phyloP scores from a whole-genome alignment of 768 basidiomycete species.

The Clathrus columnatus region DNA sequence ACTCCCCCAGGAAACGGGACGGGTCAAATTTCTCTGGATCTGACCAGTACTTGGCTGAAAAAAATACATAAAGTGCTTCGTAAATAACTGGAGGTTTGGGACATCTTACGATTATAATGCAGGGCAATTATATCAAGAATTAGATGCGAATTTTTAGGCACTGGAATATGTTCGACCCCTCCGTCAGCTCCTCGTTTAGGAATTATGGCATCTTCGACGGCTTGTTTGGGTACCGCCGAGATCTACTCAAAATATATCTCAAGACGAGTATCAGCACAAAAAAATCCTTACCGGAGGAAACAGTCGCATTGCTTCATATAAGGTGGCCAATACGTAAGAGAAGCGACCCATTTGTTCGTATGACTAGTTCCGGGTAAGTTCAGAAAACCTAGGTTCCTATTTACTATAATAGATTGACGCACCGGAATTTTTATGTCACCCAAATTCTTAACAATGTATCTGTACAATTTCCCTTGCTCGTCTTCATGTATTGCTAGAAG shows the following conservation, averaged over 20 bases:
- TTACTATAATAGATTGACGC: constrained; percentile 6
- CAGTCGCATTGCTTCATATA: constrained; percentile 42
- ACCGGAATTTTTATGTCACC: constrained; percentile 27
- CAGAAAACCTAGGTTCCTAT: neutral
- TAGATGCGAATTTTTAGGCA: neutral
- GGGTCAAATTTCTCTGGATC: constrained; percentile 40
- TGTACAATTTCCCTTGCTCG: constrained; percentile 32
- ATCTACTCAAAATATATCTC: neutral
- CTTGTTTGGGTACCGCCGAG: constrained; percentile 19
- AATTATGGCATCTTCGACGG: constrained; percentile 19
- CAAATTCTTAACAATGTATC: constrained; percentile 27
- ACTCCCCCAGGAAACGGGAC: constrained; percentile 41
- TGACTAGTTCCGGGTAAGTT: constrained; percentile 12
- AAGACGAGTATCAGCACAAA: neutral
- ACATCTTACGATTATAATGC: constrained; percentile 11
- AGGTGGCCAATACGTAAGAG: constrained; percentile 26
- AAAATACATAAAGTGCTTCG: neutral
- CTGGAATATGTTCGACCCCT: neutral
- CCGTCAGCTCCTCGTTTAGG: constrained; percentile 12
- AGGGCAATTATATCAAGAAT: neutral
- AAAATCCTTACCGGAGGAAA: constrained; percentile 32
- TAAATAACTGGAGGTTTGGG: neutral
- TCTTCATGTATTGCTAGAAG: constrained; percentile 38
- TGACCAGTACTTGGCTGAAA: constrained; percentile 45
- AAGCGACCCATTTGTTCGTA: constrained; percentile 23